Evolutionary conservation across 2,329 filamentous ascomycete genomes (phyloP), one percentile per base, ranked within the genome.

Genomic region (Aureobasidium sp.): DNA sequence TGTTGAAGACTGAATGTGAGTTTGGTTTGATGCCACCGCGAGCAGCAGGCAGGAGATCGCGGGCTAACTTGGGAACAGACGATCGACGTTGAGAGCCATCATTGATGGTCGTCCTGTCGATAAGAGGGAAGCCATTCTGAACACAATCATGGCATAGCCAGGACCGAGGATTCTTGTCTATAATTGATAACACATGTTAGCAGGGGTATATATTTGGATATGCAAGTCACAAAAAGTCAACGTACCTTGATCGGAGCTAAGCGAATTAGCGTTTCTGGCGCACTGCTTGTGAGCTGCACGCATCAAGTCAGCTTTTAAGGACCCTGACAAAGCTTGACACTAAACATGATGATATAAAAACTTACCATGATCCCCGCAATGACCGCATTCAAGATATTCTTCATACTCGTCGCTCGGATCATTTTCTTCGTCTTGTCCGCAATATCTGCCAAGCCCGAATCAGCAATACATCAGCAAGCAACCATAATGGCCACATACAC

Each of bases 201-300:
- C 41, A 64, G 20, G 46, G 1, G 10, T 20, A 12, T 20, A n/a
- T 53, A 27, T 29, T 10, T 41, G 29, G 27, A 52, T 41, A 48
- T 48, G 46, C 46, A 47, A 47, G n/a, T 23, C 29, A 32, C 27
- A 29, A 44, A 44, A 15, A 34, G 13, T 37, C 34, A 51, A 57
- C 82, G 74, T 82, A 91, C 89, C 83, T 73, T 87, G 82, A 64
- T 84, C 82, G 66, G 81, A 76, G 68, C 77, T 78, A 69, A 89
- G 77, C 66, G 84, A 84, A 63, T 83, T 83, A 72, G 85, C 84
- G 72, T 88, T 84, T 71, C 88, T 86, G 63, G 91, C 92, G 77
- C 93, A 97, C 82, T 94, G 88, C 74, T 88, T 87, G 79, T 97
- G 93, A 70, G 91, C 93, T 96, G 78, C 72, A 78, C 72, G 71